Percentiles rank a stretch among this genome's conserved stretches.
These are phyloP conservation scores for Gossypium stocksii DNA, from an alignment of 345 rosid genomes.

Conservation along the genomic window DNA sequence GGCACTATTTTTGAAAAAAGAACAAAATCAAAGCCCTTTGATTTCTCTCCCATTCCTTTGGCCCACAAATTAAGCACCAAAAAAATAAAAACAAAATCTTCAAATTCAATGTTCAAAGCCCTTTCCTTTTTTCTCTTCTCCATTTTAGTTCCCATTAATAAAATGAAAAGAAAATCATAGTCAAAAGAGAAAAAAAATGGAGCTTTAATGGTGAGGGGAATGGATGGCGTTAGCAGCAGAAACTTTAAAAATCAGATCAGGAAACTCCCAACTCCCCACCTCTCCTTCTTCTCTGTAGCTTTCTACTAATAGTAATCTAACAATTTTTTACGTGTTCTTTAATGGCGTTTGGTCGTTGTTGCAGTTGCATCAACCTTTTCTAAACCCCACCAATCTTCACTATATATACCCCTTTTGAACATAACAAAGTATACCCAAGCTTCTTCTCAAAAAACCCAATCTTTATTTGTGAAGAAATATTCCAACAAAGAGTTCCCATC, in stretches of 20 bases:
- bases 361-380: slow-evolving; percentile 24
- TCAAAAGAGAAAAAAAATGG: background rate
- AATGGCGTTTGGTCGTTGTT: slow-evolving; percentile 22
- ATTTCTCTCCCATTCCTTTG: background rate
- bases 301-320: slow-evolving; percentile 12
- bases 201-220: background rate
- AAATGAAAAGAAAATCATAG: background rate
- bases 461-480: background rate
- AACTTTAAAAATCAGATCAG: background rate
- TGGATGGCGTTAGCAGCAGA: slow-evolving; percentile 13
- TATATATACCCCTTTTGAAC: background rate
- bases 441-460: background rate
- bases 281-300: background rate
- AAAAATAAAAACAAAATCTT: background rate
- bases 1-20: background rate
- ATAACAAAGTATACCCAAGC: background rate
- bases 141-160: background rate
- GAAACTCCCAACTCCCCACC: slow-evolving; percentile 7
- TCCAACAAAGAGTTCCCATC: background rate
- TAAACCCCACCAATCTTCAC: slow-evolving; percentile 10
- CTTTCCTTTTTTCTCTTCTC: background rate
- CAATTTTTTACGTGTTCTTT: slow-evolving; percentile 20
- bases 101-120: background rate
- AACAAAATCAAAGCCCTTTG: background rate
- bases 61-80: background rate